These are phyloP conservation scores for Collybiopsis luxurians DNA, from an alignment of 768 basidiomycete genomes.

Conservation along the genomic window DNA sequence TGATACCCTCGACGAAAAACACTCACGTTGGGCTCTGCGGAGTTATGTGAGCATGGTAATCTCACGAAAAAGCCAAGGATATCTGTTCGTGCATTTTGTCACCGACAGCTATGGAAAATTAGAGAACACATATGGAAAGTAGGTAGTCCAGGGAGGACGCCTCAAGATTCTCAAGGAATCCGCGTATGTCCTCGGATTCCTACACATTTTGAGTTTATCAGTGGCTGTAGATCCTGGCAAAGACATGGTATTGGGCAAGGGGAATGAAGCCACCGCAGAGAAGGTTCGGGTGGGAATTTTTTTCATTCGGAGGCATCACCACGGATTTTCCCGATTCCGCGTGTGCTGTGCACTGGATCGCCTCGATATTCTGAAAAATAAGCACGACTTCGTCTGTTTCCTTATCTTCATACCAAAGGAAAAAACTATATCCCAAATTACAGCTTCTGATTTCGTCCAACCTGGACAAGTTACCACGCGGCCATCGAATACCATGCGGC, in stretches of 20 bases:
- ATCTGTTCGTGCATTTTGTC: background rate
- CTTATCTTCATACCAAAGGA: no score
- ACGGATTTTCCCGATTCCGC: no score
- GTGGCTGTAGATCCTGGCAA: background rate
- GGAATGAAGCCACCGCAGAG: background rate
- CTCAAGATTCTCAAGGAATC: background rate
- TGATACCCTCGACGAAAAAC: background rate
- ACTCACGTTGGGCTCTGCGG: background rate
- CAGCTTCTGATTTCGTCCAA: no score
- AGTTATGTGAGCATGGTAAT: background rate
- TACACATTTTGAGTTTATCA: background rate
- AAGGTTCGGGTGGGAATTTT: background rate
- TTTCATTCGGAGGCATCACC: no score
- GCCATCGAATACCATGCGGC: no score
- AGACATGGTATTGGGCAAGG: background rate
- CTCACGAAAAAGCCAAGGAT: background rate
- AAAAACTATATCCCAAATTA: no score
- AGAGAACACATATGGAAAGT: background rate
- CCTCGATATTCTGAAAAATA: no score
- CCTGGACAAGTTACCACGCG: no score
- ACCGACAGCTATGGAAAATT: background rate
- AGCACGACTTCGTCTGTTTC: no score
- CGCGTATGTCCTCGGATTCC: slow-evolving; percentile 2
- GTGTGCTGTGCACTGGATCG: no score
- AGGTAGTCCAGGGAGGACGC: background rate